Evolutionary conservation across 2,329 filamentous ascomycete genomes (phyloP).

Genomic region (Pseudocercospora macadamiae): DNA sequence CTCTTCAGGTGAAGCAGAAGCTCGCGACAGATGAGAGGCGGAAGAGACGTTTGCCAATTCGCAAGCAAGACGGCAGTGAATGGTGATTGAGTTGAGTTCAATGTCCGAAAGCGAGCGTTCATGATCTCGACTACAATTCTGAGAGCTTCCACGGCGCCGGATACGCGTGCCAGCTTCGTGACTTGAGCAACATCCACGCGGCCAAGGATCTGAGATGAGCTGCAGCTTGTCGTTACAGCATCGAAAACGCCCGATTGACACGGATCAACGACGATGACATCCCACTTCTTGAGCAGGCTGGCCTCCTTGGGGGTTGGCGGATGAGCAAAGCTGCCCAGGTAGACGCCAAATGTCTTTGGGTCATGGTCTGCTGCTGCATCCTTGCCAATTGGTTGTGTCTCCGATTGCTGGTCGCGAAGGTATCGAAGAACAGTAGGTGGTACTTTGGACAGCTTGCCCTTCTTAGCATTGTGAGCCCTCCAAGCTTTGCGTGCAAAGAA

Average conservation of each 20-base stretch:
- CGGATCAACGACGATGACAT: slow-evolving; percentile 32
- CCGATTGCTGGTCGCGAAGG: neutral
- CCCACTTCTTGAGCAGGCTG: slow-evolving; percentile 31
- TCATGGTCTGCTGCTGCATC: slow-evolving; percentile 4
- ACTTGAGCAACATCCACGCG: slow-evolving; percentile 22
- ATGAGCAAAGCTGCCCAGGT: slow-evolving; percentile 32
- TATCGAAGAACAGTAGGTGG: neutral
- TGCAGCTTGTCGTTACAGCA: slow-evolving; percentile 29
- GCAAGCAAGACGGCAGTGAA: slow-evolving; percentile 49
- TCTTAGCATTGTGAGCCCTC: neutral
- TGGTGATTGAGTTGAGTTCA: slow-evolving; percentile 37
- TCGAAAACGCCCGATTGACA: slow-evolving; percentile 25
- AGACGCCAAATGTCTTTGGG: slow-evolving; percentile 33
- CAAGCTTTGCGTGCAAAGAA: neutral
- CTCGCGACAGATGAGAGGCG: slow-evolving; percentile 34
- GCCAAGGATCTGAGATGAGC: slow-evolving; percentile 28
- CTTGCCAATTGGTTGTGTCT: slow-evolving; percentile 4
- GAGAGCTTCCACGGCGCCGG: slow-evolving; percentile 5
- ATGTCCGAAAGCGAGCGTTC: slow-evolving; percentile 25
- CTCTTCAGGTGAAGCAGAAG: slow-evolving; percentile 40
- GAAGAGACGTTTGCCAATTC: slow-evolving; percentile 44
- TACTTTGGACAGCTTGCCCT: neutral
- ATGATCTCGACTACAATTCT: slow-evolving; percentile 18
- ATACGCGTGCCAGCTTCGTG: neutral
- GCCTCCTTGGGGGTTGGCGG: slow-evolving; percentile 25